These are phyloP conservation scores for Boletus subparvulus DNA, from an alignment of 768 basidiomycete species.

Conservation along the genomic window DNA sequence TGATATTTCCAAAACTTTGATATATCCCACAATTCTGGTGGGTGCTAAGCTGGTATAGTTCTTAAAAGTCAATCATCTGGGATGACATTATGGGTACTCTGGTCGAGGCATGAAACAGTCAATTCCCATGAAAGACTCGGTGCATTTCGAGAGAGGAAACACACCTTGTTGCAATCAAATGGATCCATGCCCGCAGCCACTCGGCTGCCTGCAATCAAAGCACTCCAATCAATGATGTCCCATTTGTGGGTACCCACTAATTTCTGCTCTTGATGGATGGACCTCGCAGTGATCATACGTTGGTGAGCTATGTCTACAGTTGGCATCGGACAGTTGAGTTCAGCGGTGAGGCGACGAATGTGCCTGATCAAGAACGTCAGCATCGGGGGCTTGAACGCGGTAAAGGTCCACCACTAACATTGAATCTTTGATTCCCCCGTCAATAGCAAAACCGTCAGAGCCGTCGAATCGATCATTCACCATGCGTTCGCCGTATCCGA, in stretches of 20 bases:
- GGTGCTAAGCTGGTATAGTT: not conserved
- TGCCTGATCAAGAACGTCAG: conserved; percentile 40
- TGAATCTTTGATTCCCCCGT: conserved; percentile 88
- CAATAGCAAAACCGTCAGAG: conserved; percentile 70
- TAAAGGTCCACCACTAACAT: conserved; percentile 38
- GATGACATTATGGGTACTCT: conserved; percentile 21
- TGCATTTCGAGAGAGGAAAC: not conserved
- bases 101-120: not conserved
- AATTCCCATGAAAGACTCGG: not conserved
- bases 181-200: conserved; percentile 67
- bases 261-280: conserved; percentile 54
- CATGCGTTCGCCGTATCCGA: conserved; percentile 67
- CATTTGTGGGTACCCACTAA: conserved; percentile 48
- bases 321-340: conserved; percentile 70
- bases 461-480: conserved; percentile 74
- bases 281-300: conserved; percentile 76
- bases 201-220: conserved; percentile 73
- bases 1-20: not conserved
- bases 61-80: conserved; percentile 18
- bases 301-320: conserved; percentile 69
- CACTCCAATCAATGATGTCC: conserved; percentile 79
- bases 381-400: not conserved
- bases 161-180: conserved; percentile 38
- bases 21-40: not conserved
- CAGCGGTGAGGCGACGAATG: conserved; percentile 66